phyloP scores from a whole-genome alignment of 2,329 filamentous ascomycete species.

The Sarocladiaceae sp. region DNA sequence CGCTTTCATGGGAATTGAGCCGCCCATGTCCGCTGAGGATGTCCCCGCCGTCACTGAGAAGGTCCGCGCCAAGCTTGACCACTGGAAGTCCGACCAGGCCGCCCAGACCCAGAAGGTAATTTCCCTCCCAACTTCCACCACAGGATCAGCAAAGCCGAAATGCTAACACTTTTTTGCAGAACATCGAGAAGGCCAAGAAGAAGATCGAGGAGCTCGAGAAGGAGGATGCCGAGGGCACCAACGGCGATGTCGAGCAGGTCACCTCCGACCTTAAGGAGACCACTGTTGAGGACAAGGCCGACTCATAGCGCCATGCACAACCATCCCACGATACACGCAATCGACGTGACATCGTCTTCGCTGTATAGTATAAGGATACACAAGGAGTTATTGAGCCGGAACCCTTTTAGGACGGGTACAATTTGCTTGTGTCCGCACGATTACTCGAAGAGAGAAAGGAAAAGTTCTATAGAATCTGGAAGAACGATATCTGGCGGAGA shows the following conservation, averaged over 20 bases:
- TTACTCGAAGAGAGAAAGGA: too few relatives aligned
- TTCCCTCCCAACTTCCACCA: slow-evolving; percentile 17
- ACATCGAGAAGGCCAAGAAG: slow-evolving; percentile 93
- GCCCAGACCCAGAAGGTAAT: slow-evolving; percentile 86
- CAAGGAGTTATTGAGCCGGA: too few relatives aligned
- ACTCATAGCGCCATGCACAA: slow-evolving; percentile 28
- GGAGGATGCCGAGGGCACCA: slow-evolving; percentile 40
- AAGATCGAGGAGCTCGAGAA: slow-evolving; percentile 85
- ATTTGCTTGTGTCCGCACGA: too few relatives aligned
- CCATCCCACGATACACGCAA: background rate
- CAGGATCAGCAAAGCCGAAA: slow-evolving; percentile 5
- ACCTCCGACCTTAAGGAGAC: slow-evolving; percentile 48
- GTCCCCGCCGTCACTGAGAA: slow-evolving; percentile 79
- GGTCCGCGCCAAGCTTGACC: slow-evolving; percentile 83
- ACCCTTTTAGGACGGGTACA: too few relatives aligned
- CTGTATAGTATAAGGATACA: too few relatives aligned
- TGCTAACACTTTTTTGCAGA: slow-evolving; percentile 52
- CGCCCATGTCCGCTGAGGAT: slow-evolving; percentile 81
- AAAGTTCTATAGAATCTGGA: too few relatives aligned
- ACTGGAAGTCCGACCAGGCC: slow-evolving; percentile 90
- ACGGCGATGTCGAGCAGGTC: slow-evolving; percentile 50
- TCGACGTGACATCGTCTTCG: background rate
- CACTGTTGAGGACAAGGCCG: slow-evolving; percentile 49
- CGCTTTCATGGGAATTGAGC: slow-evolving; percentile 75
- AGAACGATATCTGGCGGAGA: too few relatives aligned